phyloP scores from a whole-genome alignment of 805 yeast species.

The Starmerella kuoi region DNA sequence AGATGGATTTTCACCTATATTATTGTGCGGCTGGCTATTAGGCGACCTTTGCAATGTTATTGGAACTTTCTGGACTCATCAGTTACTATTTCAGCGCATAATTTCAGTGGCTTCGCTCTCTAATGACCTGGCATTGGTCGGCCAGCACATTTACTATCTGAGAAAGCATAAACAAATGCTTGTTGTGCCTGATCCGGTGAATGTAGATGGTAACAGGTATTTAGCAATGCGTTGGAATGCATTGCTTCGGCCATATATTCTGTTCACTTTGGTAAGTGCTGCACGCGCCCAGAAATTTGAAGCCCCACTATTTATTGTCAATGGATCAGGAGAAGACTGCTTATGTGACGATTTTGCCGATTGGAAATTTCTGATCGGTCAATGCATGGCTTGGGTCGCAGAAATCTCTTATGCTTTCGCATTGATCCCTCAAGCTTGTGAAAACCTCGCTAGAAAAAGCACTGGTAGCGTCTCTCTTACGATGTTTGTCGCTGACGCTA shows the following conservation, averaged over 20 bases:
- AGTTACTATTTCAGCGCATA: constrained; percentile 26
- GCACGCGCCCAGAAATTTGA: constrained; percentile 13
- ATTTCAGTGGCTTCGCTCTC: constrained; percentile 22
- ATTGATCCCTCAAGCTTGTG: constrained; percentile 33
- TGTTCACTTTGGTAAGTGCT: constrained; percentile 17
- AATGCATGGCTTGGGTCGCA: constrained; percentile 23
- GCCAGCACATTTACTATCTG: constrained; percentile 24
- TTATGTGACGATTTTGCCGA: constrained; percentile 13
- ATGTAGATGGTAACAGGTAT: background rate
- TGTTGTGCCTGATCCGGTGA: constrained; percentile 4
- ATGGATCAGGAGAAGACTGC: background rate
- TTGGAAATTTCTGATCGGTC: constrained; percentile 20
- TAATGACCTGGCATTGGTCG: constrained; percentile 22
- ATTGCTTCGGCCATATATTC: constrained; percentile 15
- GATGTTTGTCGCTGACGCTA: constrained; percentile 25
- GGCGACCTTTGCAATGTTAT: constrained; percentile 27
- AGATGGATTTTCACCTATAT: constrained; percentile 25
- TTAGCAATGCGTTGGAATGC: constrained; percentile 15
- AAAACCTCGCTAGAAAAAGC: constrained; percentile 31
- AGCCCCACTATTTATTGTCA: background rate
- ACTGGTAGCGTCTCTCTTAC: constrained; percentile 32
- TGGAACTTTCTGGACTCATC: constrained; percentile 27
- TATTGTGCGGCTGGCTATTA: constrained; percentile 25
- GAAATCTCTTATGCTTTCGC: constrained; percentile 24
- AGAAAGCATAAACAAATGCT: constrained; percentile 9